These are phyloP conservation scores for Moesziomyces antarcticus DNA, from an alignment of 1,284 basidiomycete genomes.

Conservation along the genomic window DNA sequence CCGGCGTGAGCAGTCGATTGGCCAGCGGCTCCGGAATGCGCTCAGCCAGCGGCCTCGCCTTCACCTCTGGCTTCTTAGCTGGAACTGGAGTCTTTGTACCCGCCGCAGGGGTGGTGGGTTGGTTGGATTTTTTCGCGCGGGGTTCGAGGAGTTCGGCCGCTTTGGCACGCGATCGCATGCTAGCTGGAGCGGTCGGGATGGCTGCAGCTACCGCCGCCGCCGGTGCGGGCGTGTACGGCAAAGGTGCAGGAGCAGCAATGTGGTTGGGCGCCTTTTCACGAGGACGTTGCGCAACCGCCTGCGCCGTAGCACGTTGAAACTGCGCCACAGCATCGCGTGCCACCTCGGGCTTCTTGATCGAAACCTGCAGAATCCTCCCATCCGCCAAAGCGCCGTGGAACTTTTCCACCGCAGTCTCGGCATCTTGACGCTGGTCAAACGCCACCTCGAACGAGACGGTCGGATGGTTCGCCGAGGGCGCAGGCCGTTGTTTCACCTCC, in stretches of 20 bases:
- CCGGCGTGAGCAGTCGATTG: slow-evolving; percentile 44
- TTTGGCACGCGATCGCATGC: slow-evolving; percentile 30
- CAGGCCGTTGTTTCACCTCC: slow-evolving; percentile 52
- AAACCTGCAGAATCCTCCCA: slow-evolving; percentile 60
- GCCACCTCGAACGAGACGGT: slow-evolving; percentile 60
- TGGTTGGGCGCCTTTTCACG: slow-evolving; percentile 24
- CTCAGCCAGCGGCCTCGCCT: slow-evolving; percentile 29
- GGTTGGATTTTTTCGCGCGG: slow-evolving; percentile 32
- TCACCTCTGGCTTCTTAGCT: slow-evolving; percentile 2
- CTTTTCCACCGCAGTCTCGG: slow-evolving; percentile 54
- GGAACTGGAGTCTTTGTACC: not conserved
- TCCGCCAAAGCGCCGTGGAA: slow-evolving; percentile 64
- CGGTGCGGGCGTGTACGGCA: slow-evolving; percentile 36
- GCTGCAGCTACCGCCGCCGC: slow-evolving; percentile 36
- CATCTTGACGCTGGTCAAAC: slow-evolving; percentile 52
- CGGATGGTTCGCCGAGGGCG: slow-evolving; percentile 53
- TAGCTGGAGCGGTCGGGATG: slow-evolving; percentile 43
- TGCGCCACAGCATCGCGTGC: slow-evolving; percentile 36
- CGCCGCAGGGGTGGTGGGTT: not conserved
- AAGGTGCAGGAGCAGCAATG: slow-evolving; percentile 38
- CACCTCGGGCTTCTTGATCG: slow-evolving; percentile 45
- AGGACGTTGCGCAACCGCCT: slow-evolving; percentile 41
- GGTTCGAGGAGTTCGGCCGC: slow-evolving; percentile 33
- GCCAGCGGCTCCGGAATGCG: slow-evolving; percentile 46
- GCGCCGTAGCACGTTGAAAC: slow-evolving; percentile 35